Base-by-base conservation (phyloP, 2,329 filamentous ascomycete species). In the Xylariaceae sp. region DNA sequence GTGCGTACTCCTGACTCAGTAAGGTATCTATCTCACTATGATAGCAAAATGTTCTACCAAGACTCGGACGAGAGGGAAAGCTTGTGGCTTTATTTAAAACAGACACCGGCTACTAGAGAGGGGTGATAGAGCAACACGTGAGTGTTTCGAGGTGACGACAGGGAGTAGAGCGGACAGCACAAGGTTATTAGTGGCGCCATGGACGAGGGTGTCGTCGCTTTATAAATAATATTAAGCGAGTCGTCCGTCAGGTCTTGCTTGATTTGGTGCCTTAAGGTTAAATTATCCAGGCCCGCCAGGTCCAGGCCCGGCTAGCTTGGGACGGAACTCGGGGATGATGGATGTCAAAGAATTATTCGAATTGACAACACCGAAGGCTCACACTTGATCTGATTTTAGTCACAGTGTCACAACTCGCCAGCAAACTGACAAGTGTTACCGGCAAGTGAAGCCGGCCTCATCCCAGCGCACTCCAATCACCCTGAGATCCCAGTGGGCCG, bases 401-500 rank as follows among this genome's bases (percentile, higher is more conserved):
- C 21, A 24, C 21, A 24, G 21, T 24, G 21, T 24, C 21, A 24
- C 21, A 24, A n/a, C n/a, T n/a, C n/a, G n/a, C n/a, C n/a, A 11
- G 21, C 21, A 11, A 11, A 24, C 21, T 24, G 6, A 11, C 21
- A 24, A 24, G 21, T 11, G 21, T 24, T 37, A 24, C 33, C 41
- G 44, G 44, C 38, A 47, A 47, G 38, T 40, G 35, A 41, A 40
- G 34, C 44, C 41, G 44, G 38, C 24, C 31, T 36, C 38, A 37
- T 44, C 41, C 44, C 44, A 41, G 38, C 41, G 41, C 40, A 31
- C n/a, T 17, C 18, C 39, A 21, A 31, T 19, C 34, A 11, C 21
- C 21, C 38, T 34, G 39, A 44, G 26, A 14, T 31, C 21, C 29
- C 36, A 35, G 40, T 26, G n/a, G n/a, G n/a, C 21, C 21, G 21